Conservation (phyloP, 2,329 filamentous ascomycete genomes). For the Coniella vitis region DNA sequence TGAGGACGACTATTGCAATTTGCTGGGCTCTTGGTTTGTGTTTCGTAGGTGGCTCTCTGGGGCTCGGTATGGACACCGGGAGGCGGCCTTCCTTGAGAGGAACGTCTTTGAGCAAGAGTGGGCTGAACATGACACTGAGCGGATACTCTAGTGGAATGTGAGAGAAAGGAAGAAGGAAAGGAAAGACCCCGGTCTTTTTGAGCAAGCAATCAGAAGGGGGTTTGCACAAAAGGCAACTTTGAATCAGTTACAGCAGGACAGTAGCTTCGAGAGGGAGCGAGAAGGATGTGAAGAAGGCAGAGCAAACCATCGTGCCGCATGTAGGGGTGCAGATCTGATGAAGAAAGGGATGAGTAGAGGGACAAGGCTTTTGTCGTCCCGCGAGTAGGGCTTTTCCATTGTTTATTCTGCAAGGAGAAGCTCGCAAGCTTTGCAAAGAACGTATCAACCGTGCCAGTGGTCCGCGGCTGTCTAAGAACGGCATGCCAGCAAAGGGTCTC, state of each 20-base stretch:
- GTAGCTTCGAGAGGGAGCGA: background rate
- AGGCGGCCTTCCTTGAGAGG: constrained; percentile 2
- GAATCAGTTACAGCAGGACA: background rate
- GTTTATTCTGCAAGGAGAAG: background rate
- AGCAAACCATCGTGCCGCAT: background rate
- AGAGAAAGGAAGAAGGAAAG: background rate
- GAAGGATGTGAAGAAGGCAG: background rate
- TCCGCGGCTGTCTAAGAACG: background rate
- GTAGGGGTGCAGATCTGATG: background rate
- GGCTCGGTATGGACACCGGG: background rate
- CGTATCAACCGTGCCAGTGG: background rate
- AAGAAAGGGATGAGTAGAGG: background rate
- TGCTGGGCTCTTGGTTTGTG: background rate
- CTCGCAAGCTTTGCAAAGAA: too few relatives aligned
- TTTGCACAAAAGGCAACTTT: background rate
- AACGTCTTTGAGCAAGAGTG: background rate
- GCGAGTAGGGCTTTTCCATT: background rate
- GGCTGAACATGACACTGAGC: background rate
- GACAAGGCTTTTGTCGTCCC: background rate
- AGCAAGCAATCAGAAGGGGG: too few relatives aligned
- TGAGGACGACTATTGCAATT: background rate
- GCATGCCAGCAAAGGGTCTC: background rate
- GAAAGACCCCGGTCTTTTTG: background rate
- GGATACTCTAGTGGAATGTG: background rate
- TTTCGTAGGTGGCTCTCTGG: background rate